Percentiles rank a stretch among this genome's conserved stretches.
These are phyloP conservation scores for Alternaria arborescens DNA, from an alignment of 2,329 filamentous ascomycete genomes.

Conservation along the genomic window DNA sequence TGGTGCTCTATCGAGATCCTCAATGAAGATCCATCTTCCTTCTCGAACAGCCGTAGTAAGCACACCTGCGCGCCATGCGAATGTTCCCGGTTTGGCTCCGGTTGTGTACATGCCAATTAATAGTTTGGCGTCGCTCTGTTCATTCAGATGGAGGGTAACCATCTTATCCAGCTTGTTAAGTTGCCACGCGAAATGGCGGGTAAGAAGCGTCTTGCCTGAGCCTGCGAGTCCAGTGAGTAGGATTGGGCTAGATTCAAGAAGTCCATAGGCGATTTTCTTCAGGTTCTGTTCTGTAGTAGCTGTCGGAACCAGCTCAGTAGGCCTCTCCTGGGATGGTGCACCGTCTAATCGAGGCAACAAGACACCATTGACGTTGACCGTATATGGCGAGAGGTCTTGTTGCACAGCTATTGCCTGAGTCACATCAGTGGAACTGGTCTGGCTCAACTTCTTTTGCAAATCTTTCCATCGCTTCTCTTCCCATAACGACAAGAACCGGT, in stretches of 20 bases:
- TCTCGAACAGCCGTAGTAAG: constrained; percentile 93
- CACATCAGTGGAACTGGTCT: constrained; percentile 6
- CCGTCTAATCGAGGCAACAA: constrained; percentile 51
- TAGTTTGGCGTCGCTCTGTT: constrained; percentile 97
- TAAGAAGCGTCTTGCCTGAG: constrained; percentile 87
- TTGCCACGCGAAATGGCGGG: constrained; percentile 81
- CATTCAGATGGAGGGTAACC: constrained; percentile 95
- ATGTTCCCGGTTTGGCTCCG: constrained; percentile 85
- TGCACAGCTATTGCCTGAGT: constrained; percentile 10
- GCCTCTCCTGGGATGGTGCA: constrained; percentile 35
- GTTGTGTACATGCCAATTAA: constrained; percentile 94
- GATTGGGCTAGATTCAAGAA: constrained; percentile 75
- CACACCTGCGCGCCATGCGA: constrained; percentile 90
- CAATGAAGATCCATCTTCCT: constrained; percentile 95
- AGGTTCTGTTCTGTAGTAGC: constrained; percentile 77
- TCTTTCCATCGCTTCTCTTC: constrained; percentile 65
- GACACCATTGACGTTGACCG: constrained; percentile 48
- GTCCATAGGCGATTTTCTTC: constrained; percentile 69
- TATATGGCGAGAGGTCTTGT: constrained; percentile 41
- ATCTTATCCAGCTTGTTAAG: constrained; percentile 82
- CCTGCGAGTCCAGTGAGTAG: constrained; percentile 84
- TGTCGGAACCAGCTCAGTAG: constrained; percentile 65
- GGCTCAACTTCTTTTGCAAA: constrained; percentile 23
- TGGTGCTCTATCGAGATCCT: constrained; percentile 93
- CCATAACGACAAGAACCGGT: constrained; percentile 73